Evolutionary conservation across 2,329 filamentous ascomycete genomes (phyloP).

Genomic region (Rugonectria rugulosa): DNA sequence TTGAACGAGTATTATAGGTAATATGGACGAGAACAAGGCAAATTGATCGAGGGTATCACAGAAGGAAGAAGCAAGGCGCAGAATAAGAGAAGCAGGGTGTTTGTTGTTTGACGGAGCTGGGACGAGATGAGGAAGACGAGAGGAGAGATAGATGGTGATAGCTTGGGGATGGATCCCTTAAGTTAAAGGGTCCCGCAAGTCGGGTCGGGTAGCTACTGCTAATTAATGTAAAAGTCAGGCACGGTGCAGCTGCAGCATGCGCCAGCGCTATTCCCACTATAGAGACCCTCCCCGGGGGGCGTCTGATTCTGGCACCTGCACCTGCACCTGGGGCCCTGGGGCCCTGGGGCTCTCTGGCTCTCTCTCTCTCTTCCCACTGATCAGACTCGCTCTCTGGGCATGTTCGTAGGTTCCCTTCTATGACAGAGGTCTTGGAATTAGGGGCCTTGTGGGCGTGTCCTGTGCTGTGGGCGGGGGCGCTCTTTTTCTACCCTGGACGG

Average conservation of each 20-base stretch:
- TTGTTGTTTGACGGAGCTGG: background rate
- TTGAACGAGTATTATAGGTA: background rate
- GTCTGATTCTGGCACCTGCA: too few relatives aligned
- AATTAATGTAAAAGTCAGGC: constrained; percentile 11
- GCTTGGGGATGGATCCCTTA: constrained; percentile 10
- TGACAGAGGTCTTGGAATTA: too few relatives aligned
- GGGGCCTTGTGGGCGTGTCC: constrained; percentile 8
- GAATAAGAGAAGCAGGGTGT: background rate
- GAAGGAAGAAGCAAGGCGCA: background rate
- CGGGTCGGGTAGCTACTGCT: background rate
- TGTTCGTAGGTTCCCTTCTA: too few relatives aligned
- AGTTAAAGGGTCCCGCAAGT: constrained; percentile 4
- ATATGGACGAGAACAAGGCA: background rate
- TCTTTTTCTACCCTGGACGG: background rate
- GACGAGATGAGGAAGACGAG: background rate
- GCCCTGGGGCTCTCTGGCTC: too few relatives aligned
- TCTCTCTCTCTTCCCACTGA: too few relatives aligned
- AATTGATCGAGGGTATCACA: constrained; percentile 10
- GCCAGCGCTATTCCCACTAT: constrained; percentile 4
- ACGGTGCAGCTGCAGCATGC: constrained; percentile 9
- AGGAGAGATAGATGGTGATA: constrained; percentile 2
- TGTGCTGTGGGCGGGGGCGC: constrained; percentile 2
- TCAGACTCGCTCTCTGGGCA: too few relatives aligned
- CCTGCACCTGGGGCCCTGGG: too few relatives aligned
- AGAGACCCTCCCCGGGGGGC: constrained; percentile 3